A percentile compares a stretch with the other conserved stretches of the same genome.
Conservation (phyloP, 768 basidiomycete genomes). For the Nidularia pulvinata region DNA sequence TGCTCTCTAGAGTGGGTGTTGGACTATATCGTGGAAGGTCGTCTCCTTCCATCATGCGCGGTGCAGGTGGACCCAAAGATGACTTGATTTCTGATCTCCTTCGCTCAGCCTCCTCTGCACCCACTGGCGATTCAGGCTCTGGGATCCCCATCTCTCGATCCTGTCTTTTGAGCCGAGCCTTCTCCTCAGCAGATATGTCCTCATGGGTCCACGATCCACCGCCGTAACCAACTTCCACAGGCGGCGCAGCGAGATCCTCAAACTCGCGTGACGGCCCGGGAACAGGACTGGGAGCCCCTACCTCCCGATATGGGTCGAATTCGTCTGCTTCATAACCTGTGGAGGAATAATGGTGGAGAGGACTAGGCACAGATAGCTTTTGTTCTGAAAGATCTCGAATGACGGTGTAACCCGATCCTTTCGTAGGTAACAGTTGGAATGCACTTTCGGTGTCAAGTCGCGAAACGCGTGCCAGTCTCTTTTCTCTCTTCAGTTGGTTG, state of each 20-base stretch:
- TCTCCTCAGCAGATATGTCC: slow-evolving; percentile 29
- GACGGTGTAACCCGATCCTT: slow-evolving; percentile 20
- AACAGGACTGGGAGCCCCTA: slow-evolving; percentile 5
- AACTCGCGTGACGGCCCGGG: slow-evolving; percentile 3
- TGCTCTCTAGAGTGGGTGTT: background rate
- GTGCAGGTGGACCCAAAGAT: slow-evolving; percentile 3
- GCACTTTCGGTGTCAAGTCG: slow-evolving; percentile 31
- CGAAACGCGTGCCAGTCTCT: slow-evolving; percentile 35
- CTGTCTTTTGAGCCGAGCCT: slow-evolving; percentile 16
- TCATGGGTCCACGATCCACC: slow-evolving; percentile 33
- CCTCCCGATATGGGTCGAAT: slow-evolving; percentile 39
- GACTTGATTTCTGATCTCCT: slow-evolving; percentile 9
- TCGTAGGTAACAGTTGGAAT: slow-evolving; percentile 26
- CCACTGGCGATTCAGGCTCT: background rate
- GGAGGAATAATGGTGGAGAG: slow-evolving; percentile 2
- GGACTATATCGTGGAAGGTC: slow-evolving; percentile 14
- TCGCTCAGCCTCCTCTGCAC: slow-evolving; percentile 7
- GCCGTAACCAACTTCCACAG: slow-evolving; percentile 28
- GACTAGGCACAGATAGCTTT: background rate
- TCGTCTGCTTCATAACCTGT: slow-evolving; percentile 9
- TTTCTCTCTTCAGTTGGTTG: slow-evolving; percentile 49
- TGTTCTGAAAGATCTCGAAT: slow-evolving; percentile 9
- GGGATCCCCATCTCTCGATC: slow-evolving; percentile 8
- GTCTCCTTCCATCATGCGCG: slow-evolving; percentile 3
- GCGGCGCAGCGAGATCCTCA: slow-evolving; percentile 6